phyloP scores from a whole-genome alignment of 495 filamentous ascomycete species.

The Penicillium coprophilum region DNA sequence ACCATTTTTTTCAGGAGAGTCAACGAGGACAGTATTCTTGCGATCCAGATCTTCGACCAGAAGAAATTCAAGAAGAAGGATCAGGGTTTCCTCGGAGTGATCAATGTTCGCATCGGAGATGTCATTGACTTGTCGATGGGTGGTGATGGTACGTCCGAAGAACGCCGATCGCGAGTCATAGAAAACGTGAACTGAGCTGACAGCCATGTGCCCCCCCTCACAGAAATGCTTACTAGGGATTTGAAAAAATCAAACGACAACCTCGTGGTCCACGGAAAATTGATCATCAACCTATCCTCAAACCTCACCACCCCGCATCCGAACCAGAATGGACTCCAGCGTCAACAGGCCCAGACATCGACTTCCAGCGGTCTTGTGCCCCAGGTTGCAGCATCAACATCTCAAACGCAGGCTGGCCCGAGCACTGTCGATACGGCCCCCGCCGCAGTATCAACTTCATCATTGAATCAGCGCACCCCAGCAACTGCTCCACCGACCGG shows the following conservation, averaged over 20 bases:
- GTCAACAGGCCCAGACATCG: slow-evolving; percentile 39
- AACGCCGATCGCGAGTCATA: slow-evolving; percentile 8
- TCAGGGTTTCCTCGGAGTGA: slow-evolving; percentile 95
- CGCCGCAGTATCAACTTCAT: slow-evolving; percentile 36
- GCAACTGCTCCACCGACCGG: slow-evolving; percentile 37
- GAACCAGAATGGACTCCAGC: slow-evolving; percentile 41
- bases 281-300: slow-evolving; percentile 93
- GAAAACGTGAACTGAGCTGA: slow-evolving; percentile 14
- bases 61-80: slow-evolving; percentile 99
- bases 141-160: slow-evolving; percentile 73
- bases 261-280: slow-evolving; percentile 93
- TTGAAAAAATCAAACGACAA: slow-evolving; percentile 98
- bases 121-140: slow-evolving; percentile 86
- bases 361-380: slow-evolving; percentile 45
- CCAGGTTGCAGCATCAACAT: slow-evolving; percentile 32
- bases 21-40: slow-evolving; percentile 91
- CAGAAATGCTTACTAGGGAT: slow-evolving; percentile 97
- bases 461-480: slow-evolving; percentile 43
- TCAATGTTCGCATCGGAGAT: slow-evolving; percentile 92
- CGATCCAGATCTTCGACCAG: slow-evolving; percentile 98
- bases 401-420: slow-evolving; percentile 34
- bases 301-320: slow-evolving; percentile 65
- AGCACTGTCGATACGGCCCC: slow-evolving; percentile 32
- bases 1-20: slow-evolving; percentile 59
- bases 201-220: slow-evolving; percentile 13